phyloP scores from a whole-genome alignment of 2,329 filamentous ascomycete species.

The Dactylellina cionopaga region DNA sequence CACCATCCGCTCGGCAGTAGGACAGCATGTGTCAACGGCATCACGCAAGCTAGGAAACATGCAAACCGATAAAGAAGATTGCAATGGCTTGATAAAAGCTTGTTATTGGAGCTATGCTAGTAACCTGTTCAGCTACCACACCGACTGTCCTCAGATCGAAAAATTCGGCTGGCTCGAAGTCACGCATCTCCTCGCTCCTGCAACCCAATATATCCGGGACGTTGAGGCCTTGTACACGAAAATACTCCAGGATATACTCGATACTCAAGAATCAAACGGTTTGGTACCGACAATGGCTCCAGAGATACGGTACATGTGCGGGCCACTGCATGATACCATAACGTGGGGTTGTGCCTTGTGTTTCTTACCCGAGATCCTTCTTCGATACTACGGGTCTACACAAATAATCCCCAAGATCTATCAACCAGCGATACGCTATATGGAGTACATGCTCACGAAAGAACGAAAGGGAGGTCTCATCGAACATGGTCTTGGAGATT shows the following conservation, averaged over 20 bases:
- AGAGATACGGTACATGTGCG: constrained; percentile 65
- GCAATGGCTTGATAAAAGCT: constrained; percentile 62
- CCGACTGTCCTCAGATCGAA: constrained; percentile 64
- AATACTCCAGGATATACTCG: constrained; percentile 64
- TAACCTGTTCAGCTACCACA: constrained; percentile 64
- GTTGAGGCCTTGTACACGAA: constrained; percentile 65
- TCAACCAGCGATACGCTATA: constrained; percentile 60
- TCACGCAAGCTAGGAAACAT: constrained; percentile 60
- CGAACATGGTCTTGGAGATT: constrained; percentile 63
- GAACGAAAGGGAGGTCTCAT: constrained; percentile 62
- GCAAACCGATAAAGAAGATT: constrained; percentile 62
- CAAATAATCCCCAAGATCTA: constrained; percentile 61
- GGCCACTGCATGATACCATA: constrained; percentile 64
- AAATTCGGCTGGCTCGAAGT: constrained; percentile 66
- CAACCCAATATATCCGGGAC: constrained; percentile 64
- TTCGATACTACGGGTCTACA: constrained; percentile 62
- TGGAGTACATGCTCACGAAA: constrained; percentile 62
- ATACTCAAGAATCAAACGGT: constrained; percentile 63
- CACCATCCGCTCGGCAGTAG: constrained; percentile 59
- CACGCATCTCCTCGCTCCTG: constrained; percentile 63
- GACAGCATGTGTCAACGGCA: constrained; percentile 61
- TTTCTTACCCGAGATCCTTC: constrained; percentile 61
- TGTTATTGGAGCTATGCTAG: constrained; percentile 64
- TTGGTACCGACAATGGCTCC: constrained; percentile 65
- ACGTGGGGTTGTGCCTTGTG: constrained; percentile 62